Evolutionary conservation across 2,329 filamentous ascomycete species (phyloP).

Genomic region (Pseudocercospora cruenta): DNA sequence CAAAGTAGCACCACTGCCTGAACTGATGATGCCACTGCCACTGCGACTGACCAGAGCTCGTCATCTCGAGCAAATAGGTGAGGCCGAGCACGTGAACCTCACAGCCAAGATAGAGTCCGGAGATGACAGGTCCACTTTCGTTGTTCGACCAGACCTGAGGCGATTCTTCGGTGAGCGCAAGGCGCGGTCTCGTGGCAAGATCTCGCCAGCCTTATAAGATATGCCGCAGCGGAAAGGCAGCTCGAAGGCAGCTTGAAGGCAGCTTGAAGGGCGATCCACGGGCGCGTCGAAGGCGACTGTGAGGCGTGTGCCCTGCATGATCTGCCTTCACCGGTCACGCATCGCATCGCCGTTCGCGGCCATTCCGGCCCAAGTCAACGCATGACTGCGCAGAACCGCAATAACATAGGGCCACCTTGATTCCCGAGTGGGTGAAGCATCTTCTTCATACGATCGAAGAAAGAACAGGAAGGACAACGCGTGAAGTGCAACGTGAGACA

Average conservation of each 20-base stretch:
- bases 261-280: neutral
- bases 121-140: neutral
- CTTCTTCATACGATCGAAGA: too few species aligned
- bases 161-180: neutral
- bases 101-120: too few species aligned
- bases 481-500: too few species aligned
- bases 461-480: too few species aligned
- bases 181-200: neutral
- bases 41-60: neutral
- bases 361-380: too few species aligned
- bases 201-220: neutral
- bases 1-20: neutral
- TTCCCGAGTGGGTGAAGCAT: too few species aligned
- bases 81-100: neutral
- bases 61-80: neutral
- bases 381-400: too few species aligned
- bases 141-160: neutral
- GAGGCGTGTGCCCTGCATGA: neutral
- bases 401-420: too few species aligned
- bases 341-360: neutral
- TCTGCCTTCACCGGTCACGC: neutral
- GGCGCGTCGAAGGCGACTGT: neutral
- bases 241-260: neutral
- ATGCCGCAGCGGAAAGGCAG: neutral
- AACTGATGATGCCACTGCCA: neutral